These are phyloP conservation scores for Geranomyces variabilis DNA, from an alignment of 192 early-diverging fungal species.

Conservation along the genomic window DNA sequence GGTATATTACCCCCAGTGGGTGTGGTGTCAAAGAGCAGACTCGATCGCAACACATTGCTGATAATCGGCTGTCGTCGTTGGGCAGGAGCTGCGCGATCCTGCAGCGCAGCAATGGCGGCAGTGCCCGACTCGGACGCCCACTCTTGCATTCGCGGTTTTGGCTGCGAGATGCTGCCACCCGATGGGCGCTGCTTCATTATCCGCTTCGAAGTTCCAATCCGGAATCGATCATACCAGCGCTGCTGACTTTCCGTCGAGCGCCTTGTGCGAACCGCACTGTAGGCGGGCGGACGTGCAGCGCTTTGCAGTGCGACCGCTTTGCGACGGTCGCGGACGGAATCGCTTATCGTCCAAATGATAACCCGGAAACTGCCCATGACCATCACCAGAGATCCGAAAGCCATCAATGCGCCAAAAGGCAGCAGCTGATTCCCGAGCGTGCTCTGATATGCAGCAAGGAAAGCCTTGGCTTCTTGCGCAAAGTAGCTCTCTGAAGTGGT, in stretches of 20 bases:
- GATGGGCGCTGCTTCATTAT: constrained; percentile 22
- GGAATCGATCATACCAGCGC: constrained; percentile 6
- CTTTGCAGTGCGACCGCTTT: neutral
- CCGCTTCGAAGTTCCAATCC: neutral
- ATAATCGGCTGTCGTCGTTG: neutral
- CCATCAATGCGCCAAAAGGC: constrained; percentile 17
- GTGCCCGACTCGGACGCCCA: too few species aligned
- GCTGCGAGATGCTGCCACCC: constrained; percentile 7
- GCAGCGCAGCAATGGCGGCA: too few species aligned
- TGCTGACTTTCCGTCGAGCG: neutral
- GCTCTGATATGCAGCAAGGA: constrained; percentile 21
- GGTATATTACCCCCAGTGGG: neutral
- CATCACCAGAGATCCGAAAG: constrained; percentile 27
- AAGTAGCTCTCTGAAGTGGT: constrained; percentile 8
- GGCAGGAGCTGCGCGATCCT: too few species aligned
- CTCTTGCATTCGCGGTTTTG: too few species aligned
- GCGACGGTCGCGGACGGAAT: constrained; percentile 3
- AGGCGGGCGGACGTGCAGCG: neutral
- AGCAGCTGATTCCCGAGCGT: constrained; percentile 15
- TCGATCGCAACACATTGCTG: constrained; percentile 6
- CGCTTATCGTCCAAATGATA: neutral
- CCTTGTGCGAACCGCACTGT: too few species aligned
- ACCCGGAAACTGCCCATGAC: constrained; percentile 16
- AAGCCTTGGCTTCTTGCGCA: constrained; percentile 11
- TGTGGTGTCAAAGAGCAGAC: constrained; percentile 2